A percentile compares a stretch with the other conserved stretches of the same genome.
Conservation (phyloP, 768 basidiomycete genomes). For the Termitomyces sp. region DNA sequence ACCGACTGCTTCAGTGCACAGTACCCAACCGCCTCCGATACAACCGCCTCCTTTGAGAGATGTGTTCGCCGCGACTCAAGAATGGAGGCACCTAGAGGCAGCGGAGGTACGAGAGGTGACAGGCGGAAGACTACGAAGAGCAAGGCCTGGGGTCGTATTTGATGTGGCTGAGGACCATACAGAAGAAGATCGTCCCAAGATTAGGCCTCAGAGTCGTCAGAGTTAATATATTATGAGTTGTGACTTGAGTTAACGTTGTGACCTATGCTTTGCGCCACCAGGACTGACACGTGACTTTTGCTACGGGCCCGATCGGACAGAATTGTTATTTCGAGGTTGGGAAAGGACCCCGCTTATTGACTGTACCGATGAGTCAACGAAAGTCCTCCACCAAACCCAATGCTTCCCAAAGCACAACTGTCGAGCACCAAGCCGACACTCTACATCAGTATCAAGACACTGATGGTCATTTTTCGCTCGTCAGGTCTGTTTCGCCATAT, state of each 20-base stretch:
- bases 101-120: conserved; percentile 39
- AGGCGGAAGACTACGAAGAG: conserved; percentile 35
- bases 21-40: conserved; percentile 38
- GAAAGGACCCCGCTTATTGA: conserved; percentile 9
- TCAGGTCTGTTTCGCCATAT: conserved; percentile 57
- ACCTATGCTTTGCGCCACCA: conserved; percentile 7
- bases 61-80: conserved; percentile 56
- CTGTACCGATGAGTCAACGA: conserved; percentile 46
- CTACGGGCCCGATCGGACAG: neutral
- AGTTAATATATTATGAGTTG: conserved; percentile 1
- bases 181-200: conserved; percentile 33
- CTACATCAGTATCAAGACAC: conserved; percentile 85
- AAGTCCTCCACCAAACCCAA: conserved; percentile 33
- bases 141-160: conserved; percentile 65
- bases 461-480: conserved; percentile 95
- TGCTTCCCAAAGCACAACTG: conserved; percentile 16
- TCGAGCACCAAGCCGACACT: conserved; percentile 33
- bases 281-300: conserved; percentile 10
- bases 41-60: conserved; percentile 64
- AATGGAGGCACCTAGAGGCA: conserved; percentile 71
- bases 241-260: neutral
- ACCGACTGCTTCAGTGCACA: conserved; percentile 67
- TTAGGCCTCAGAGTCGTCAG: conserved; percentile 12
- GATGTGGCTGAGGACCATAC: conserved; percentile 54
- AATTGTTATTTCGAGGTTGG: neutral